Base-by-base conservation (phyloP, 2,329 filamentous ascomycete species). In the Penicillium freii region DNA sequence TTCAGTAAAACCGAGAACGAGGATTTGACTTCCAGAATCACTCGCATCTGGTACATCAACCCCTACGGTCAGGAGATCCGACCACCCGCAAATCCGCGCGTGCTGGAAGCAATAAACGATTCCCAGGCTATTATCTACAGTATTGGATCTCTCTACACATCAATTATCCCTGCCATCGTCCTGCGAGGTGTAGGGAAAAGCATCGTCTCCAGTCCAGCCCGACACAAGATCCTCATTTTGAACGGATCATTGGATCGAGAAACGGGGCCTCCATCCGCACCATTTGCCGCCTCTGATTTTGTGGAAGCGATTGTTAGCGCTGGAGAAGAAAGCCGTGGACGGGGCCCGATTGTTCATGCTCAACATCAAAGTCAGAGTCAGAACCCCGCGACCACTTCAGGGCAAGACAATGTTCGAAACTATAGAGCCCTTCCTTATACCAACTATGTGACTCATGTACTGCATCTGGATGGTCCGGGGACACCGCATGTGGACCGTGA, bases 1-100 rank as follows among this genome's bases (percentile, higher is more conserved):
- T 95, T 96, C 71, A 88, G 84, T 69, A 97, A 97, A 76, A 80
- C 68, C 2, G 85, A 90, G 59, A 90, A 93, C 54, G 88, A 92
- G 65, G 90, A 94, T 54, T 80, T 97, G 1, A 84, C 90, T 0
- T 82, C 88, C 0, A 83, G 90, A 29, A 96, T 97, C 65, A 81
- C 87, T 54, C 80, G 92, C 2, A 82, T 97, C 33, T 97, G 92
- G 91, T 97, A 97, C 78, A 97, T 97, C 77, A 97, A 97, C 69
- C 93, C 93, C 0, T 97, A 97, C 73, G 93, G 93, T n/a, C 91
- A 97, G 71, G 92, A 97, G 74, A 97, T 97, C 64, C 85, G 87
- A 19, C 90, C 92, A 0, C 83, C 87, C 0, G 89, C 91, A 2
- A 97, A 96, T 68, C 87, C 91, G 0, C 87, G 91, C 50, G 91